Base-by-base conservation (phyloP, 768 basidiomycete species). In the Lentinula detonsa region DNA sequence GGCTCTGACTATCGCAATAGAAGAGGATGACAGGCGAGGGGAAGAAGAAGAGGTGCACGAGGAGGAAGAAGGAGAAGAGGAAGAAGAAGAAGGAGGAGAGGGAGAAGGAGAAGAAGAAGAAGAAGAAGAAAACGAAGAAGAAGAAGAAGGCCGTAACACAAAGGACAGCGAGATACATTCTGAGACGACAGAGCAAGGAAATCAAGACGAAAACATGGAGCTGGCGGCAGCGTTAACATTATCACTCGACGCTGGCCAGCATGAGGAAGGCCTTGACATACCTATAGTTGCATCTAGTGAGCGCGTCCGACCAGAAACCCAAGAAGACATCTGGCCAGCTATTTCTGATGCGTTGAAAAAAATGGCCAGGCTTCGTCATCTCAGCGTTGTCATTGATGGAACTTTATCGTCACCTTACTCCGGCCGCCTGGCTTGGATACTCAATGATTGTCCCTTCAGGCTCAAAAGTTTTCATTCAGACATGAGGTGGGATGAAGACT, bases 391-490 rank as follows among this genome's bases (percentile, higher is more conserved):
- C 63, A 70, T 78, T 9, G 46, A 59, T 61, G 55, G 40, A 2
- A 2, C 39, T 23, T 45, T 9, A n/a, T 69, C 73, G 52, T 70
- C 79, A 62, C 72, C 74, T 61, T 65, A 69, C 15, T 66, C 66
- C n/a, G 67, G 74, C n/a, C 67, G 69, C 13, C 66, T 65, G 11
- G 73, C 77, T 2, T 81, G 78, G 79, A 73, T 80, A 33, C 65
- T 82, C 8, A 55, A 71, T 3, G 71, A 69, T 2, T 79, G 77
- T 61, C 69, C 72, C 0, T 88, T 88, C 65, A 81, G 73, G 35
- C 82, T 89, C n/a, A 78, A 73, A 37, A 76, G 74, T 16, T 85
- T 89, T 62, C 82, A 84, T 64, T 87, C 85, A 67, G 87, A 88
- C 67, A 75, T 89, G 46, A 77, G 80, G 62, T 89, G 87, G 87